Evolutionary conservation across 139 green algal species (phyloP), one percentile per base, ranked within the genome.

Genomic region (Pedinophyceae sp.): DNA sequence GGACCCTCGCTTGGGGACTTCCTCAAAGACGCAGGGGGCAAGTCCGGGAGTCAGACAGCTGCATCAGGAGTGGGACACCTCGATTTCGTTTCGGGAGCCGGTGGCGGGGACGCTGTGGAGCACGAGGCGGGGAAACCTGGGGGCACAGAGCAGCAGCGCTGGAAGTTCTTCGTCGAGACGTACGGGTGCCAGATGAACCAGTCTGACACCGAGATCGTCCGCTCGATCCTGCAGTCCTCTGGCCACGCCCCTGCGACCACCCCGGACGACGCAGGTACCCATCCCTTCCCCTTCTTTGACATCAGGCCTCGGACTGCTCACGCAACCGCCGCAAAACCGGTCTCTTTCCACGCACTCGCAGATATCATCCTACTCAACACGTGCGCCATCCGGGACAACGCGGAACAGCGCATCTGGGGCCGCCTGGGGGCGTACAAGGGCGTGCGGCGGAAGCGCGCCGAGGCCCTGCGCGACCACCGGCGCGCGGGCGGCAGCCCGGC

Each of bases 151-250:
- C n/a, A n/a, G n/a, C n/a, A n/a, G n/a, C n/a, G n/a, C n/a, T n/a
- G n/a, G n/a, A n/a, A n/a, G n/a, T n/a, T 81, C 3, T 83, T 67
- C 34, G 60, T 87, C 0, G 76, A 87, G 54, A 84, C 76, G 4
- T 86, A 87, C 38, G 78, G 78, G 18, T 87, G 78, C 62, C 81
- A 92, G 65, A 94, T 94, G 84, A 93, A 93, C 49, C 59, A 76
- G 13, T 81, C 47, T 52, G 84, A 93, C 64, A 68, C 66, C 23
- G 84, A 90, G 41, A 64, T 91, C 20, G 45, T 29, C 20, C 17
- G 20, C 29, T 47, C n/a, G 20, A 22, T 58, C 13, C 18, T 13
- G 23, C 22, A 16, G 23, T 6, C 22, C 18, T 22, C 28, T 47
- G 28, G 23, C 22, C 18, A 39, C 6, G 27, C 20, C 5, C 52